A percentile compares a stretch with the other conserved stretches of the same genome.
Evolutionary conservation across 306 rosid species (phyloP).

Genomic region (Cucumis sativus): DNA sequence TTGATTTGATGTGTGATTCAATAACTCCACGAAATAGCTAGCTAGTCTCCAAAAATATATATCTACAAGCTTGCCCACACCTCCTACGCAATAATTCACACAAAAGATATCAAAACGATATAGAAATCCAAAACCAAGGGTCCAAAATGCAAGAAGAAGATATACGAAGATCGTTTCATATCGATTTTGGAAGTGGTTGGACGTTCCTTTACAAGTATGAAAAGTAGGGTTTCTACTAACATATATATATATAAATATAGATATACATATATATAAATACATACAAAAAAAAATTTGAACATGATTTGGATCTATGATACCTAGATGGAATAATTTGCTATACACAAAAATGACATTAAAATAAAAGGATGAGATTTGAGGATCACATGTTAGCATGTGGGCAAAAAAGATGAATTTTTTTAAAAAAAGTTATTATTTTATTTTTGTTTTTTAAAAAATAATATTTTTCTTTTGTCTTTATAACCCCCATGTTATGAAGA

Average conservation of each 20-base stretch:
- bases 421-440: neutral
- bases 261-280: neutral
- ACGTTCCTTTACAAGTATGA: neutral
- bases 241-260: neutral
- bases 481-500: neutral
- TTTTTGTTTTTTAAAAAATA: neutral
- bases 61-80: neutral
- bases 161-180: neutral
- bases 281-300: neutral
- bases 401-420: neutral
- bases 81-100: neutral
- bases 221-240: neutral
- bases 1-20: no score
- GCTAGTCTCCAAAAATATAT: neutral
- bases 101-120: neutral
- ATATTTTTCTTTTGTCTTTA: neutral
- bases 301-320: neutral
- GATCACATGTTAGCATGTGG: slow-evolving; percentile 10
- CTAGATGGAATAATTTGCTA: neutral
- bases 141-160: neutral
- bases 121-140: neutral
- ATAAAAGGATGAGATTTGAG: slow-evolving; percentile 2
- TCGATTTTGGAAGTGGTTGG: slow-evolving; percentile 2
- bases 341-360: slow-evolving; percentile 5
- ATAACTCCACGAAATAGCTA: neutral